Conservation (phyloP, 805 yeast species). For the Yarrowia sp. region DNA sequence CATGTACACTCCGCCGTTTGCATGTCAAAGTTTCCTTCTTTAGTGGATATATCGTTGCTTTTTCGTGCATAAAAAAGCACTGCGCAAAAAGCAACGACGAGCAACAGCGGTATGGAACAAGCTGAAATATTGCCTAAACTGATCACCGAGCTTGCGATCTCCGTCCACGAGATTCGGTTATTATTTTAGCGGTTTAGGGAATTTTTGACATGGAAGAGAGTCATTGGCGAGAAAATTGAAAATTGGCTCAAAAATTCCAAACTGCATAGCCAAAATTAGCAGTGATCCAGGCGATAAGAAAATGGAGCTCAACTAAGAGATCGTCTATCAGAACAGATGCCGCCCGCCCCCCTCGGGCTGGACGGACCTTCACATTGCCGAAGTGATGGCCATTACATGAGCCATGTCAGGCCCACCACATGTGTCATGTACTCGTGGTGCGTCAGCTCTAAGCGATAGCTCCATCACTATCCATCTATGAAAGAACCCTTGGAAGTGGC, state of each 20-base stretch:
- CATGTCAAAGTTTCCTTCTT: background rate
- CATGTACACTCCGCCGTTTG: constrained; percentile 1
- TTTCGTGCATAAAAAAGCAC: background rate
- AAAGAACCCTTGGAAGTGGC: background rate
- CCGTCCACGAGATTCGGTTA: background rate
- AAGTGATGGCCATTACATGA: background rate
- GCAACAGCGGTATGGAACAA: background rate
- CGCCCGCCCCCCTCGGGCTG: too few species aligned
- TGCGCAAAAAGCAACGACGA: background rate
- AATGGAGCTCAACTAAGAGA: too few species aligned
- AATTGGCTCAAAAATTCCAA: background rate
- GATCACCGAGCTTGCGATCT: background rate
- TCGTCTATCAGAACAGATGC: too few species aligned
- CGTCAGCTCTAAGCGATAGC: background rate
- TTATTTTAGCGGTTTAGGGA: background rate
- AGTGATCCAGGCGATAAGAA: too few species aligned
- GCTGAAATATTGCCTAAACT: background rate
- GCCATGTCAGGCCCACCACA: background rate
- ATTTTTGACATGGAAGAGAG: background rate
- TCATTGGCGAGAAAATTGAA: background rate
- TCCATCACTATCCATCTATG: background rate
- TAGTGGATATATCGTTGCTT: background rate
- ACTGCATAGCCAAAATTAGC: background rate
- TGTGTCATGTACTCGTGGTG: background rate
- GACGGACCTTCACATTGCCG: background rate